These are phyloP conservation scores for Pleurotus giganteus DNA, from an alignment of 768 basidiomycete genomes.

Conservation along the genomic window DNA sequence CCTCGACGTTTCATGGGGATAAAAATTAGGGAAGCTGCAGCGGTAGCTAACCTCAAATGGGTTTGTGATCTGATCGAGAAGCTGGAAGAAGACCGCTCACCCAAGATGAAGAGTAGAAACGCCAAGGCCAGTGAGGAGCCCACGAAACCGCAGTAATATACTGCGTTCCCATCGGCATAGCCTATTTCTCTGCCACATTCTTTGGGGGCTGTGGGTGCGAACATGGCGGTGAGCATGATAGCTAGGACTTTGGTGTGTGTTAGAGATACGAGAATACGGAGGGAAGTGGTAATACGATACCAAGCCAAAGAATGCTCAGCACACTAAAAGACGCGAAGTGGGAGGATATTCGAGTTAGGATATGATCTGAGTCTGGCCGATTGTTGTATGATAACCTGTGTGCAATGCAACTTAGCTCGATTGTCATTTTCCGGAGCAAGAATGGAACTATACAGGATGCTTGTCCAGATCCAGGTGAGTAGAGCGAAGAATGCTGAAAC, in stretches of 20 bases:
- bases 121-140: background rate
- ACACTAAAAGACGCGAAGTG: constrained; percentile 15
- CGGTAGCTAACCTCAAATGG: background rate
- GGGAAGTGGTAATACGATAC: constrained; percentile 1
- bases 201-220: background rate
- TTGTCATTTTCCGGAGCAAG: background rate
- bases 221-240: background rate
- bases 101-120: background rate
- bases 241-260: background rate
- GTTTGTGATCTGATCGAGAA: background rate
- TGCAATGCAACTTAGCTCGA: constrained; percentile 1
- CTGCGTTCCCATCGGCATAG: background rate
- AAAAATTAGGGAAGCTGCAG: background rate
- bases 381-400: constrained; percentile 16
- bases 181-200: background rate
- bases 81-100: background rate
- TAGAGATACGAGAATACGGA: background rate
- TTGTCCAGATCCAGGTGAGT: background rate
- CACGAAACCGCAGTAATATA: background rate
- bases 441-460: background rate
- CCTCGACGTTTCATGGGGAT: background rate
- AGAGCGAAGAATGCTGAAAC: background rate
- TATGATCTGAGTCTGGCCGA: constrained; percentile 16
- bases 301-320: constrained; percentile 13
- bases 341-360: constrained; percentile 11